Base-by-base conservation (phyloP, 108 stramenopile genomes). In the Skeletonema grethae region DNA sequence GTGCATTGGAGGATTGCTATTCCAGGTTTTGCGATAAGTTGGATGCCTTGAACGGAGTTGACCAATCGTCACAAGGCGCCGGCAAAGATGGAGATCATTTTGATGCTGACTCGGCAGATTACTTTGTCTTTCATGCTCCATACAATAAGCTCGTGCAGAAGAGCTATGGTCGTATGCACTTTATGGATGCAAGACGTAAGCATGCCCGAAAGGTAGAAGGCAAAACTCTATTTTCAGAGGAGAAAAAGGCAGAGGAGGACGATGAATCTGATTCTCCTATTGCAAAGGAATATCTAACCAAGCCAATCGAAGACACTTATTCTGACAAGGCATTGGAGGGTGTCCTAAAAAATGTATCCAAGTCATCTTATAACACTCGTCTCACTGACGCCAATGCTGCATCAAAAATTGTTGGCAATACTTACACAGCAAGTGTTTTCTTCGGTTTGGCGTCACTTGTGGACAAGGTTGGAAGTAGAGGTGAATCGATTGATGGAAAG, bases 121-220 rank as follows among this genome's bases (percentile, higher is more conserved):
- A 94, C 84, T 90, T 90, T 69, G 88, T 96, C 48, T 98, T 98
- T 74, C 98, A 99, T 86, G 91, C 97, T 2, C 98, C 98, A 8
- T 99, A 99, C 94, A 98, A 98, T 80, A 99, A 99, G 80, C 82
- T 99, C 63, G 98, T 99, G 46, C 94, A 97, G 77, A 98, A 99
- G 85, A 86, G 87, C 35, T 96, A 85, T 75, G 95, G 82, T 12
- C 92, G 98, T 29, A 79, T 99, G 71, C 82, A 91, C 55, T 87
- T 94, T 53, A 45, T 92, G 48, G 98, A 99, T 84, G 92, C 96
- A 31, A 68, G 89, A 20, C 82, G 88, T 18, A 59, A 70, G 20
- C 63, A 70, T 60, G 76, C 20, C 12, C 70, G 69, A 57, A 60
- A 69, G 45, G 11, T 50, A 11, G 48, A 65, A 16, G 56, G 43